Conservation (phyloP, 2,329 filamentous ascomycete genomes). For the Lecanoromycetidae sp. region DNA sequence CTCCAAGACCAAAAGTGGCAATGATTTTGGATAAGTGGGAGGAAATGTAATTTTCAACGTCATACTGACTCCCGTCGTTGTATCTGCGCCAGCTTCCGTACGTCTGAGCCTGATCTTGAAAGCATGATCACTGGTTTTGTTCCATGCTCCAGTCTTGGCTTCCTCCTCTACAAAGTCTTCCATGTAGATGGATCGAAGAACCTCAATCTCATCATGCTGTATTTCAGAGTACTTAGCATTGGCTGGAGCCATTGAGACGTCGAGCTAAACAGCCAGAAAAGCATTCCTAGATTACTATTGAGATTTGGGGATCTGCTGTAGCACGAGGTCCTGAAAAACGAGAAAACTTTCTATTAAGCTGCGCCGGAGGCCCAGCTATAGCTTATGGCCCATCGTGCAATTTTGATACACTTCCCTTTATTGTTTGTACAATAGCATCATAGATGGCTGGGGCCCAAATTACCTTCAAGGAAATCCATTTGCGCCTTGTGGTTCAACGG, state of each 20-base stretch:
- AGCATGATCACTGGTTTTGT: conserved; percentile 67
- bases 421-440: too few relatives aligned
- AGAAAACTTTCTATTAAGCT: not conserved
- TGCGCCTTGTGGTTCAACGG: too few relatives aligned
- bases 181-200: conserved; percentile 73
- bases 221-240: conserved; percentile 62
- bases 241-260: conserved; percentile 1
- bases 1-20: conserved; percentile 60
- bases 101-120: conserved; percentile 71
- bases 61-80: conserved; percentile 41
- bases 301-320: not conserved
- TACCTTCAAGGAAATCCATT: too few relatives aligned
- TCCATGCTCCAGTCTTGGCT: conserved; percentile 64
- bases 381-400: too few relatives aligned
- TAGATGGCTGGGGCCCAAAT: too few relatives aligned
- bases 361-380: not conserved
- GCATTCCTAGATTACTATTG: not conserved
- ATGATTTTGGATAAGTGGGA: conserved; percentile 79
- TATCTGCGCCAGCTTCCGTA: conserved; percentile 45
- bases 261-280: not conserved
- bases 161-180: conserved; percentile 73
- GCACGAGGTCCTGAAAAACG: not conserved
- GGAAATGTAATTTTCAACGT: conserved; percentile 70
- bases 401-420: too few relatives aligned
- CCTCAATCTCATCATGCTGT: conserved; percentile 79